phyloP scores from a whole-genome alignment of 2,329 filamentous ascomycete genomes.

The Penicillium sp. region DNA sequence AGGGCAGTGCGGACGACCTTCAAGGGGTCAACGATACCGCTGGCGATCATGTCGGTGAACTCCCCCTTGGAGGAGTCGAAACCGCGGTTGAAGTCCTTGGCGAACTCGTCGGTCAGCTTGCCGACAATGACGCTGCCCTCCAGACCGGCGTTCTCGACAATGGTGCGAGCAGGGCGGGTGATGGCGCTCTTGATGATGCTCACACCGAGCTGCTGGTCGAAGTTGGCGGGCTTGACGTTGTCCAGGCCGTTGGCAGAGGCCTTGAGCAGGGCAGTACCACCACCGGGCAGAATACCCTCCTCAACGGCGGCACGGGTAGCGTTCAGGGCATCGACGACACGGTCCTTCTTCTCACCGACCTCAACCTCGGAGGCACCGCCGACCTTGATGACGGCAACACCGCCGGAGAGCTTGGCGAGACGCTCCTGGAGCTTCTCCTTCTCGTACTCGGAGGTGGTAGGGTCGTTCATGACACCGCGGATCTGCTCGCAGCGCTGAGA shows the following conservation, averaged over 20 bases:
- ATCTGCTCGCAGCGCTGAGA: constrained; percentile 98
- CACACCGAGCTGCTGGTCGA: constrained; percentile 98
- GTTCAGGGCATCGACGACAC: constrained; percentile 97
- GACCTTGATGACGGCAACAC: constrained; percentile 99
- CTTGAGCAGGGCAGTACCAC: constrained; percentile 97
- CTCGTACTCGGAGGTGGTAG: constrained; percentile 96
- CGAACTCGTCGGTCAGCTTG: constrained; percentile 95
- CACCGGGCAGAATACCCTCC: constrained; percentile 97
- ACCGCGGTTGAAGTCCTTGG: constrained; percentile 92
- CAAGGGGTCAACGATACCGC: constrained; percentile 97
- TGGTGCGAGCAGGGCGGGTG: constrained; percentile 88
- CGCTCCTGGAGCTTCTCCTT: constrained; percentile 99
- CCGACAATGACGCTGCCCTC: constrained; percentile 96
- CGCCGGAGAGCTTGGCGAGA: constrained; percentile 97
- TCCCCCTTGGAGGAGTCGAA: constrained; percentile 96
- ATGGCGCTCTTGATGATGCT: constrained; percentile 98
- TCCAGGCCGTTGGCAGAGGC: constrained; percentile 85
- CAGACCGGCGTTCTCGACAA: constrained; percentile 95
- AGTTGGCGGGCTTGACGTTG: constrained; percentile 86
- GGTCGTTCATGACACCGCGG: constrained; percentile 91
- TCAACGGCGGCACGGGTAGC: constrained; percentile 97
- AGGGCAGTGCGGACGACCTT: constrained; percentile 98
- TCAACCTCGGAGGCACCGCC: constrained; percentile 97
- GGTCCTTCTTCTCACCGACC: constrained; percentile 99
- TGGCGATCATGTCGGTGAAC: constrained; percentile 97